Evolutionary conservation across 2,329 filamentous ascomycete species (phyloP).

Genomic region (Fusarium hostae): DNA sequence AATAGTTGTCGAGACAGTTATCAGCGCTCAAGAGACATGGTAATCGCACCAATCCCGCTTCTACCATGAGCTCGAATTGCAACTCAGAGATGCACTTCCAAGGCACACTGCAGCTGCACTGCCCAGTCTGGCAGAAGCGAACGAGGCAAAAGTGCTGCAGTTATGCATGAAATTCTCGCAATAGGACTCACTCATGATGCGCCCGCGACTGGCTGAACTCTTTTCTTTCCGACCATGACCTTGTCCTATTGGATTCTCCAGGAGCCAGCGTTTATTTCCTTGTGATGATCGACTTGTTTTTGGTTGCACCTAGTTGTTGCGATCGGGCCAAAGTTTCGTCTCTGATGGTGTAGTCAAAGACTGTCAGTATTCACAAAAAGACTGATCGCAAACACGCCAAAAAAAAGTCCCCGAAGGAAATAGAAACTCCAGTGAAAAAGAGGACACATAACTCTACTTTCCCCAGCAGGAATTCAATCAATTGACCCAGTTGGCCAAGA

Average conservation of each 20-base stretch:
- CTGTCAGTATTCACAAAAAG: constrained; percentile 2
- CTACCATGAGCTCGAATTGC: constrained; percentile 11
- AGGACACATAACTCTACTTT: not conserved
- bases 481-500: constrained; percentile 20
- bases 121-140: constrained; percentile 1
- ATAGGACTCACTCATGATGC: constrained; percentile 29
- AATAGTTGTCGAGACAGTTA: constrained; percentile 1
- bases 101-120: constrained; percentile 26
- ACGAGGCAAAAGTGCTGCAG: constrained; percentile 14
- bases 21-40: not conserved
- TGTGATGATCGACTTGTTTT: not conserved
- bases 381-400: not conserved
- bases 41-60: constrained; percentile 1
- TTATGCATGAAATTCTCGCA: constrained; percentile 30
- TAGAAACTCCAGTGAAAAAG: not conserved
- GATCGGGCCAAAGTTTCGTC: constrained; percentile 14
- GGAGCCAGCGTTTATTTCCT: constrained; percentile 1
- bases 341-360: constrained; percentile 15
- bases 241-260: constrained; percentile 12
- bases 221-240: not conserved
- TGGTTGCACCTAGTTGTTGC: constrained; percentile 7
- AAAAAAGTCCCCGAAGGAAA: not conserved
- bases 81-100: constrained; percentile 23
- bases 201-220: constrained; percentile 8
- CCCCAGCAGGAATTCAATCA: not conserved